Evolutionary conservation across 306 rosid genomes (phyloP), one percentile per base, ranked within the genome.

Genomic region (Prunus mongolica): DNA sequence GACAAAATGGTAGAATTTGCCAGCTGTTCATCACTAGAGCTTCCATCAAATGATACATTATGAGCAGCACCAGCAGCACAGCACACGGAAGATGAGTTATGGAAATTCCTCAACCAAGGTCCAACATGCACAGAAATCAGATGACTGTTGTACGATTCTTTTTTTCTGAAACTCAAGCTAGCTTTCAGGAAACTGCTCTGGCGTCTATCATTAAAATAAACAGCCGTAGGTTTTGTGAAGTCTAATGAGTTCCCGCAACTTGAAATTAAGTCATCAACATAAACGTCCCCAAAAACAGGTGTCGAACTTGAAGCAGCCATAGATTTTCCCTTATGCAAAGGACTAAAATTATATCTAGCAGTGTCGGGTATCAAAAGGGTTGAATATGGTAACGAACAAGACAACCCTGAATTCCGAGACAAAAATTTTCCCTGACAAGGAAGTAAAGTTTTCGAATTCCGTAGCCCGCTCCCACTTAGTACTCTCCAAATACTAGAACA

Each of bases 261-360:
- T 10, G 87, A 70, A 71, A 89, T 46, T 2, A 89, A 76, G 34
- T 86, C 91, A 73, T 90, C 90, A 47, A 89, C 88, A 82, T 78
- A 78, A 77, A 86, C 81, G 76, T 89, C 93, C 49, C 96, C 92
- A 25, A 87, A 45, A 52, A 92, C 82, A 78, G 96, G 84, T 72
- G 88, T 86, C 61, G 91, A 85, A 82, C 86, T 81, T 49, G 92
- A 84, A 73, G 90, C 86, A 78, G 92, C 91, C 97, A 88, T 90
- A 30, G 84, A 46, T 73, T 84, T 85, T 73, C 79, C 80, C 65
- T 63, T 67, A 72, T 24, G 45, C 15, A 45, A 41, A 65, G 65
- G 67, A 20, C 67, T 75, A 55, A 66, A 75, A 78, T 75, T 32
- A 78, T 69, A 73, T 25, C 45, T 27, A 72, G 20, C 22, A 16